Percentiles rank a stretch among this genome's conserved stretches.
These are phyloP conservation scores for Coemansia sp. DNA, from an alignment of 371 early-diverging fungal genomes.

Conservation along the genomic window DNA sequence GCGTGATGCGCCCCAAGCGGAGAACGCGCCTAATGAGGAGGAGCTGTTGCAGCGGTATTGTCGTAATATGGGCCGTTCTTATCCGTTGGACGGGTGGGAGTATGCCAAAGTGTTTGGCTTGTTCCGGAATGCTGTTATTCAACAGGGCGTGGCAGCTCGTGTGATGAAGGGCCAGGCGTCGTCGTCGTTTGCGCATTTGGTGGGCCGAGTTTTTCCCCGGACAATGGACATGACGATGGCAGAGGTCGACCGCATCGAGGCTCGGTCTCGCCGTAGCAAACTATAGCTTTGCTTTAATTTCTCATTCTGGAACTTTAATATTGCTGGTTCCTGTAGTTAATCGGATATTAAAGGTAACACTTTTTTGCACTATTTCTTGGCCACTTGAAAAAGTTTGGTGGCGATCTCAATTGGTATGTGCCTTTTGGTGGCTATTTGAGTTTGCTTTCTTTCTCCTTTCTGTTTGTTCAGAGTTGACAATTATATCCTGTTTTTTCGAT, in stretches of 20 bases:
- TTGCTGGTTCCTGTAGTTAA: background rate
- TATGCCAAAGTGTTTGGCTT: slow-evolving; percentile 50
- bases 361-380: too few relatives aligned
- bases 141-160: slow-evolving; percentile 88
- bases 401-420: background rate
- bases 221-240: slow-evolving; percentile 28
- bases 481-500: slow-evolving; percentile 4
- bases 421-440: background rate
- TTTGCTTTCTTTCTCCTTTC: background rate
- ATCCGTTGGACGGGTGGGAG: slow-evolving; percentile 45
- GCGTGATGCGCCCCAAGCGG: slow-evolving; percentile 14
- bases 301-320: background rate
- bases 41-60: slow-evolving; percentile 44
- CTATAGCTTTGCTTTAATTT: slow-evolving; percentile 10
- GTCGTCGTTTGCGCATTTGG: slow-evolving; percentile 54
- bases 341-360: too few relatives aligned
- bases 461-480: slow-evolving; percentile 3
- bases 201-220: slow-evolving; percentile 24
- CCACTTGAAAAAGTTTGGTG: too few relatives aligned
- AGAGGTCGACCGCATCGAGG: slow-evolving; percentile 21
- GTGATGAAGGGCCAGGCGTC: slow-evolving; percentile 83
- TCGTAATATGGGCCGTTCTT: slow-evolving; percentile 18
- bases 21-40: slow-evolving; percentile 21
- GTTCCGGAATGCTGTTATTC: slow-evolving; percentile 69
- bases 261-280: slow-evolving; percentile 28